phyloP scores from a whole-genome alignment of 805 yeast genomes.

The Wickerhamiella domercqiae region DNA sequence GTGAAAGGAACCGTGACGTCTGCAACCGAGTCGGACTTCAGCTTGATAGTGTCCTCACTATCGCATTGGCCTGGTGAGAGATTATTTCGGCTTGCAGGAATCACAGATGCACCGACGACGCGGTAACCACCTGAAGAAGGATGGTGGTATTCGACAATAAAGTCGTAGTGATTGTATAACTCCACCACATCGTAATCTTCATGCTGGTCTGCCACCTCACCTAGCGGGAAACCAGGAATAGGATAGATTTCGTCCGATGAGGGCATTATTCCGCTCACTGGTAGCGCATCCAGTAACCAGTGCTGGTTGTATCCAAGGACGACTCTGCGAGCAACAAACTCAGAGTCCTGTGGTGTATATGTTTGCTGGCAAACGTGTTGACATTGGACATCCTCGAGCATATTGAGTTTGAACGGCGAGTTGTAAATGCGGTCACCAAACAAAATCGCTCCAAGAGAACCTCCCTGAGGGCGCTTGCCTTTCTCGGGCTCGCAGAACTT shows the following conservation, averaged over 20 bases:
- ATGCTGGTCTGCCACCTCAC: constrained; percentile 47
- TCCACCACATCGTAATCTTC: constrained; percentile 21
- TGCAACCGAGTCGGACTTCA: constrained; percentile 9
- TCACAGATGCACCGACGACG: constrained; percentile 79
- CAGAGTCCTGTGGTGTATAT: constrained; percentile 52
- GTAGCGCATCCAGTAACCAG: constrained; percentile 91
- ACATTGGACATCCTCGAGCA: constrained; percentile 64
- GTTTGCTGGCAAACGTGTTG: constrained; percentile 41
- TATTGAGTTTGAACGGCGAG: constrained; percentile 70
- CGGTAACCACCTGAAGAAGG: constrained; percentile 54
- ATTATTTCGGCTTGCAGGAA: constrained; percentile 43
- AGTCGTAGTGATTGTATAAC: constrained; percentile 65
- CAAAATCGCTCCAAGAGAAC: constrained; percentile 79
- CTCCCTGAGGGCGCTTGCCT: constrained; percentile 58
- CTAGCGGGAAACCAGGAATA: constrained; percentile 10
- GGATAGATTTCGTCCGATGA: constrained; percentile 42
- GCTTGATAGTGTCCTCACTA: constrained; percentile 12
- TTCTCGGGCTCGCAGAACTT: constrained; percentile 68
- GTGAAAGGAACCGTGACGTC: constrained; percentile 56
- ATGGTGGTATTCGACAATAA: constrained; percentile 68
- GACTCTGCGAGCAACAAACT: constrained; percentile 64
- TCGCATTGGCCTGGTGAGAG: constrained; percentile 24
- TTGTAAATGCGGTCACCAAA: constrained; percentile 93
- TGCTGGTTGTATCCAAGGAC: constrained; percentile 74
- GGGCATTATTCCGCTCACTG: constrained; percentile 60